Conservation (phyloP, 179 eudicot genomes). For the Heliamphora pulchella region DNA sequence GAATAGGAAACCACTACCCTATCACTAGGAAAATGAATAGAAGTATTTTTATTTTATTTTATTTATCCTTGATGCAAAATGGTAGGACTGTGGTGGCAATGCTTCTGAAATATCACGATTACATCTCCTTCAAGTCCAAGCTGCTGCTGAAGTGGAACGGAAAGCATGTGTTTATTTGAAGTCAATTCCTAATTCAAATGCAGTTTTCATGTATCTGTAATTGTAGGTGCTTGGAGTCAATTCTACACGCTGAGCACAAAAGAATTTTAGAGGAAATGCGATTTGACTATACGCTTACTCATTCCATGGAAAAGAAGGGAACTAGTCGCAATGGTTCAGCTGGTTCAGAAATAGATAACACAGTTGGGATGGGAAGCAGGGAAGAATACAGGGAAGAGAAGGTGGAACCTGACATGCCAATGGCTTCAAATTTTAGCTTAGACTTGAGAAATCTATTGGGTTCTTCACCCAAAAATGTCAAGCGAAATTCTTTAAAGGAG, state of each 20-base stretch:
- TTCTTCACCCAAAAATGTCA: conserved; percentile 24
- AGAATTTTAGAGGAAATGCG: conserved; percentile 81
- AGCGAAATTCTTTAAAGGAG: conserved; percentile 22
- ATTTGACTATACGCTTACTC: conserved; percentile 49
- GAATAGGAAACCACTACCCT: not conserved
- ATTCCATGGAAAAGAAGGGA: conserved; percentile 23
- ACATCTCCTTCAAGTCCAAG: not conserved
- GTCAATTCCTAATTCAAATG: not conserved
- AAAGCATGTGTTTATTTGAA: not conserved
- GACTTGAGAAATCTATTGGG: conserved; percentile 40
- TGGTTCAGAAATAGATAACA: conserved; percentile 17
- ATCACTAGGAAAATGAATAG: not conserved
- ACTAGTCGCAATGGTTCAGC: not conserved
- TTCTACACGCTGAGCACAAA: conserved; percentile 91
- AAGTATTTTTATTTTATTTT: not conserved
- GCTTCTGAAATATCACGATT: not conserved
- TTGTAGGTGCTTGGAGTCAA: conserved; percentile 69
- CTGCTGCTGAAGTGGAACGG: not conserved
- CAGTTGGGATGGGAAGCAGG: conserved; percentile 20
- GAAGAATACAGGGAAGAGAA: conserved; percentile 23
- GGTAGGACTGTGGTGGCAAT: not conserved
- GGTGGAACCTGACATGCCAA: conserved; percentile 21
- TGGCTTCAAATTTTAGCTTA: conserved; percentile 27
- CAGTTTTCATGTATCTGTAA: conserved; percentile 1
- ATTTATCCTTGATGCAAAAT: not conserved